Evolutionary conservation across 1,139 yeast genomes (phyloP), one percentile per base, ranked within the genome.

Genomic region (Suhomyces yuchorum): DNA sequence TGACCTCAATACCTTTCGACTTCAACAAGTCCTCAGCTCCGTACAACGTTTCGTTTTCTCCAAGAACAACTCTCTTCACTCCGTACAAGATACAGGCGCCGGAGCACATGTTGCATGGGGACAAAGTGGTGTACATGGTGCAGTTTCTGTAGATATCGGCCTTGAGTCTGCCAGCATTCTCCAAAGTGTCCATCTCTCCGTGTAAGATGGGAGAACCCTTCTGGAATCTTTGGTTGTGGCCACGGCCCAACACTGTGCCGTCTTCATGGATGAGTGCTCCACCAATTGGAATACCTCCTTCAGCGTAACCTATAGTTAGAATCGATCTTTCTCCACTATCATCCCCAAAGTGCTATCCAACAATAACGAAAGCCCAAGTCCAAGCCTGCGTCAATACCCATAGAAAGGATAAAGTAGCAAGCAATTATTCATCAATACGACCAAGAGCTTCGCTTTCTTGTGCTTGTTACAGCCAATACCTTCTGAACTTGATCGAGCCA

Each of bases 71-170:
- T 55, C 97, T 76, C 57, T 84, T 83, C 55, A 92, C 78, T 33
- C 96, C 96, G 68, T 91, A 92, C 76, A 92, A 75, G 47, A 92
- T 63, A 56, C 95, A 88, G 14, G 97, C 96, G 17, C 98, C 98
- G 7, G 96, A 81, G 63, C 98, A 92, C 97, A 92, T 92, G 56
- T 84, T 77, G 66, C 98, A 92, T 2, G 98, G 97, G 6, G 96
- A 87, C 55, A 92, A 73, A 0, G 97, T 88, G 38, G 97, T 90
- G 69, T 91, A 92, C 83, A 92, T 82, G 55, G 85, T 87, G 68
- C 85, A 85, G 61, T 74, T 79, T 70, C 77, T 87, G 75, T 87
- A 87, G 22, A 76, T 77, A 33, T 72, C 71, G 4, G 89, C 92
- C 18, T 80, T 79, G 48, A 92, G 75, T 60, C 97, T 80, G 12